Evolutionary conservation across 176 grass and related monocot genomes (phyloP).

Genomic region (Aegilops longissima): DNA sequence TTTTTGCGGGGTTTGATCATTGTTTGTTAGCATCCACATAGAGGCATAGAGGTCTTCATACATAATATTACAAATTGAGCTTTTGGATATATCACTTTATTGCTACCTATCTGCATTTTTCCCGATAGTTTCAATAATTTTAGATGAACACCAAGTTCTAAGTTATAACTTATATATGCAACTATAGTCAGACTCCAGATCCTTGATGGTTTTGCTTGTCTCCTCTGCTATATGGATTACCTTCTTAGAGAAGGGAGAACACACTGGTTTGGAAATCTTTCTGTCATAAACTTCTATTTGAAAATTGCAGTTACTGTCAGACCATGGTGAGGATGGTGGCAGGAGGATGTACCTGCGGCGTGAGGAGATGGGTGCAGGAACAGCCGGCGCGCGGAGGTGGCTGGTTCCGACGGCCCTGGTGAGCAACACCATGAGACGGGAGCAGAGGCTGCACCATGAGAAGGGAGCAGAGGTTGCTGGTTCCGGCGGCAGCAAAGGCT

Average conservation of each 20-base stretch:
- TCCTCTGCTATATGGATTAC: neutral
- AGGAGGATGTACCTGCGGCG: too few relatives aligned
- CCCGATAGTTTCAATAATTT: neutral
- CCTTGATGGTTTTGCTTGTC: neutral
- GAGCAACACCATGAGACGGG: too few relatives aligned
- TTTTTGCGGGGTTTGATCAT: fast-evolving
- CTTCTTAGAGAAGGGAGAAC: neutral
- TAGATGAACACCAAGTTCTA: neutral
- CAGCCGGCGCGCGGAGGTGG: too few relatives aligned
- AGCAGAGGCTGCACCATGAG: too few relatives aligned
- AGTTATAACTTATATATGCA: neutral
- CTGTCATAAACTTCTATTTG: neutral
- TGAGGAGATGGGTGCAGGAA: too few relatives aligned
- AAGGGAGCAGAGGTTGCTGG: too few relatives aligned
- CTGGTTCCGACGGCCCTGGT: too few relatives aligned
- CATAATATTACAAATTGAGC: neutral
- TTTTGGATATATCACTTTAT: neutral
- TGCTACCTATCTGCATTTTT: neutral
- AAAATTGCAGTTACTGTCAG: neutral
- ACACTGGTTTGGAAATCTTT: neutral
- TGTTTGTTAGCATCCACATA: neutral
- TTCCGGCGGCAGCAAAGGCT: too few relatives aligned
- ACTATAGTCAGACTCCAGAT: neutral
- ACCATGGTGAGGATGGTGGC: too few relatives aligned
- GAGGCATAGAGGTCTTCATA: neutral